These are phyloP conservation scores for Trichoderma virens DNA, from an alignment of 495 filamentous ascomycete species.

Conservation along the genomic window DNA sequence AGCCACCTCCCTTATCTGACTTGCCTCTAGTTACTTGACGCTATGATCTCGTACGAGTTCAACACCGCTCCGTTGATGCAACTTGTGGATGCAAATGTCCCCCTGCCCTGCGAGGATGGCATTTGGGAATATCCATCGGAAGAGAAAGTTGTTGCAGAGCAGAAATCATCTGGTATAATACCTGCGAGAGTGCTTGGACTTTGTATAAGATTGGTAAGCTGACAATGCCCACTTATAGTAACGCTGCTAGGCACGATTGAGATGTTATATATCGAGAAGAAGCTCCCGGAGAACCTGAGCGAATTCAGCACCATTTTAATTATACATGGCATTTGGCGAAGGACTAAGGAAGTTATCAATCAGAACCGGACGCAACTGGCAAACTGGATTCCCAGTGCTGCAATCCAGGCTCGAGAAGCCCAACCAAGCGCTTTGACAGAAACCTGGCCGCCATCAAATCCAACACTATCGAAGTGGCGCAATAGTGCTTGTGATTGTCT, in stretches of 20 bases:
- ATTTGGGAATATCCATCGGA: not conserved
- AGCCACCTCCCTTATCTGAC: not conserved
- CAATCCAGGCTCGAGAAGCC: slow-evolving; percentile 15
- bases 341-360: not conserved
- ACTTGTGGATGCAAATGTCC: not conserved
- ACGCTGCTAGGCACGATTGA: slow-evolving; percentile 38
- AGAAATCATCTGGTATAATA: not conserved
- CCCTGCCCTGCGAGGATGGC: not conserved
- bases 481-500: slow-evolving; percentile 49
- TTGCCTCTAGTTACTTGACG: not conserved
- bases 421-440: slow-evolving; percentile 26
- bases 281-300: slow-evolving; percentile 30
- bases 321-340: slow-evolving; percentile 28
- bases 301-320: slow-evolving; percentile 43
- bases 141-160: not conserved
- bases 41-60: not conserved
- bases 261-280: slow-evolving; percentile 44
- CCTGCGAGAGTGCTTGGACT: not conserved
- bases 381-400: not conserved
- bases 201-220: not conserved
- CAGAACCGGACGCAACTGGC: not conserved
- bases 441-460: slow-evolving; percentile 45
- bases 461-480: slow-evolving; percentile 46
- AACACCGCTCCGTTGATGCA: not conserved
- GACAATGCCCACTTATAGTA: not conserved